Conservation (phyloP, 2,329 filamentous ascomycete genomes). For the Pseudocercospora macadamiae region DNA sequence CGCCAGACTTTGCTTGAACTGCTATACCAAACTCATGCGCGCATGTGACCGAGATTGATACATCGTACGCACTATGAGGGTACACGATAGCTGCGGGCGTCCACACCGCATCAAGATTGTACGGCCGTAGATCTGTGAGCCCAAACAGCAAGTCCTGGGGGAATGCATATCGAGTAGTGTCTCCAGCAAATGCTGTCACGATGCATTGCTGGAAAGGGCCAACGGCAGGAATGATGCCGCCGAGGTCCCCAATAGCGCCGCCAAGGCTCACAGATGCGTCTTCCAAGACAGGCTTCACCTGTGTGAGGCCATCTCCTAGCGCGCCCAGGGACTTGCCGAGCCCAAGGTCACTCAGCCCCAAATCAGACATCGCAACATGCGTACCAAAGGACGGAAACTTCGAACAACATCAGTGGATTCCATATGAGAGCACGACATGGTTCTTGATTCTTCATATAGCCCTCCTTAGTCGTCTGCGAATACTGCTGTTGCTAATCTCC, state of each 20-base stretch:
- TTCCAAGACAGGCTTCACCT: background rate
- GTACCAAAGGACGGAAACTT: background rate
- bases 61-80: constrained; percentile 18
- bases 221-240: constrained; percentile 13
- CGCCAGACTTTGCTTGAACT: constrained; percentile 25
- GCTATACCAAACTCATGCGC: constrained; percentile 18
- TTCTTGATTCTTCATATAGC: background rate
- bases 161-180: constrained; percentile 21
- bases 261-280: constrained; percentile 12
- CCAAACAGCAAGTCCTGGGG: constrained; percentile 22
- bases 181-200: constrained; percentile 13
- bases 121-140: constrained; percentile 19
- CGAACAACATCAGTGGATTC: no score
- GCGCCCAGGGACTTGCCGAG: constrained; percentile 5
- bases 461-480: background rate
- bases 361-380: background rate
- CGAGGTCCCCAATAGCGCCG: constrained; percentile 14
- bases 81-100: constrained; percentile 23
- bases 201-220: constrained; percentile 25
- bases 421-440: background rate
- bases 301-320: background rate
- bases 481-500: background rate
- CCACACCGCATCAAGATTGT: constrained; percentile 22
- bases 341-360: constrained; percentile 7
- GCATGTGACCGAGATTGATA: constrained; percentile 22